phyloP scores from a whole-genome alignment of 306 rosid genomes.

The Comarum palustre region DNA sequence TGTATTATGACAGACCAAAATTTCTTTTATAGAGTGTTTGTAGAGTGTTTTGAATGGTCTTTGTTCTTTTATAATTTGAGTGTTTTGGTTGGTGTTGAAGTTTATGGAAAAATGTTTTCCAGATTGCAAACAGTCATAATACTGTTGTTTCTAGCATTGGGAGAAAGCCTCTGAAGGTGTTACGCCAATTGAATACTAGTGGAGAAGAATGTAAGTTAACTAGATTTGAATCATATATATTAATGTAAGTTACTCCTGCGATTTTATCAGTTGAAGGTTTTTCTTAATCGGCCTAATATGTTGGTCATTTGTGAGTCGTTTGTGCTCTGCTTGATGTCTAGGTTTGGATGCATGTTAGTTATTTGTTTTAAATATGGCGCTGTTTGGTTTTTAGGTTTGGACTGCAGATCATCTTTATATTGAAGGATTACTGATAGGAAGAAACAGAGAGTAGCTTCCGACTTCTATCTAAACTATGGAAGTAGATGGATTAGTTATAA shows the following conservation, averaged over 20 bases:
- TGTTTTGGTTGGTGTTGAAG: background rate
- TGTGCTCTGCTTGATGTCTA: background rate
- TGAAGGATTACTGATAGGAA: background rate
- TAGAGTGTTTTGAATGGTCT: background rate
- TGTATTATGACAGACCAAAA: too few species aligned
- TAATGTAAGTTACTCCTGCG: too few species aligned
- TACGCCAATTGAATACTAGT: constrained; percentile 93
- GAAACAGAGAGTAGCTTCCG: background rate
- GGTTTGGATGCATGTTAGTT: background rate
- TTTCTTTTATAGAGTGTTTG: too few species aligned
- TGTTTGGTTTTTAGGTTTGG: background rate
- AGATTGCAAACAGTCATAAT: constrained; percentile 84
- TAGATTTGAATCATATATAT: too few species aligned
- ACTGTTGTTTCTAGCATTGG: constrained; percentile 61
- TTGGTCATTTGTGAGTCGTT: background rate
- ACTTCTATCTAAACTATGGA: background rate
- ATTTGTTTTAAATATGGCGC: background rate
- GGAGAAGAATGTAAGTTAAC: constrained; percentile 82
- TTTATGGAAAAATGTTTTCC: constrained; percentile 8
- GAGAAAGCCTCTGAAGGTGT: constrained; percentile 76
- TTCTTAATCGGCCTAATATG: background rate
- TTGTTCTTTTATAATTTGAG: background rate
- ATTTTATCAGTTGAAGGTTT: background rate
- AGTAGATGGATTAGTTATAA: background rate
- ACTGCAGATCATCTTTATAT: background rate